Base-by-base conservation (phyloP, 73 alveolate species). In the Paraurostyla sp. region DNA sequence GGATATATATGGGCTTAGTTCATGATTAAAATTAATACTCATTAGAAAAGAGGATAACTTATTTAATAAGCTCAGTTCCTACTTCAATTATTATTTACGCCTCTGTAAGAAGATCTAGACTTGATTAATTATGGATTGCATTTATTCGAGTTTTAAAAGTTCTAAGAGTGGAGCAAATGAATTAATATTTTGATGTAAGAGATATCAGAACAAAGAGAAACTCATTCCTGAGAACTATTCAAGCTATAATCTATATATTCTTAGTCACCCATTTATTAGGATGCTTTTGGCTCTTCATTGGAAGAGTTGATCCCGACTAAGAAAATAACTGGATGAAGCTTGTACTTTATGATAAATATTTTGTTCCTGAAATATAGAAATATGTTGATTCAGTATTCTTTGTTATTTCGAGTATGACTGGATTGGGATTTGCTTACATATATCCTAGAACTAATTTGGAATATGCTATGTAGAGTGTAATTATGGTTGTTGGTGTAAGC, bases 321-420 rank as follows among this genome's bases (percentile, higher is more conserved):
- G 73, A 27, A 4, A 2, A 22, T 6, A 42, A 40, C 16, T 75
- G 87, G 87, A 9, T 41, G 7, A 33, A 11, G 38, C 83, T 69
- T 15, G 83, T 15, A 22, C 38, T 4, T 4, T 69, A 69, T 43
- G 83, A 69, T 15, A 18, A 9, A 40, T 69, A 13, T 40, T 69
- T 50, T 7, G 87, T 87, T 0, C 56, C 83, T 22, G 81, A 88
- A 9, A 30, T 69, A 25, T 82, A 89, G 50, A 76, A 41, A 25
- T 93, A 93, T 46, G 51, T 93, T 30, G 97, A 89, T 32, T 60
- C 95, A 35, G 59, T 81, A 49, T 82, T 93, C 84, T 93, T 75
- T 65, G 92, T 68, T 20, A 91, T 90, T n/a, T 78, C 93, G 11
- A 62, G 94, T 22, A 89, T 93, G 95, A 84, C 94, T 4, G 95